These are phyloP conservation scores for Ganoderma meredithae DNA, from an alignment of 1,284 basidiomycete species.

Conservation along the genomic window DNA sequence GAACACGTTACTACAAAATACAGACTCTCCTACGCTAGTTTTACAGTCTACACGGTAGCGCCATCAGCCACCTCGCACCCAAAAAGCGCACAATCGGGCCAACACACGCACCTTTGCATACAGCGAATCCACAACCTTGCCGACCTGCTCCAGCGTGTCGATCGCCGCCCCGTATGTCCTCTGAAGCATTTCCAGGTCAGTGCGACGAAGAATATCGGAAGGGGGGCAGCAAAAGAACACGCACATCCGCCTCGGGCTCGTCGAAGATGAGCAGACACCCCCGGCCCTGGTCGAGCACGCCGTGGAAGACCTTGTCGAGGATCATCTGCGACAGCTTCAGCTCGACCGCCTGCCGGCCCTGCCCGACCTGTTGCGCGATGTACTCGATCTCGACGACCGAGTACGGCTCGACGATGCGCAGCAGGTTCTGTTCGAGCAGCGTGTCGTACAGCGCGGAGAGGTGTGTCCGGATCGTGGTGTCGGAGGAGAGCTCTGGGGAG, in stretches of 20 bases:
- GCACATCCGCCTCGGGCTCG: constrained; percentile 81
- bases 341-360: constrained; percentile 93
- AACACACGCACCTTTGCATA: constrained; percentile 58
- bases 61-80: neutral
- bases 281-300: constrained; percentile 94
- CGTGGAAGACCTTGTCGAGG: constrained; percentile 92
- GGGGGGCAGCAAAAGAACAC: constrained; percentile 36
- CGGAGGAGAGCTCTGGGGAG: constrained; percentile 93
- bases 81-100: no score
- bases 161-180: constrained; percentile 89
- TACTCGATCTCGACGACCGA: constrained; percentile 91
- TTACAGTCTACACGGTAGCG: constrained; percentile 15
- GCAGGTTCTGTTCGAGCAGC: constrained; percentile 91
- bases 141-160: constrained; percentile 88
- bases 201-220: neutral
- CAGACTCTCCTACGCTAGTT: constrained; percentile 14
- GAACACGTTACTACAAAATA: neutral
- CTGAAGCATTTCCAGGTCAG: constrained; percentile 46
- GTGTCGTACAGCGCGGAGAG: constrained; percentile 95
- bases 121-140: constrained; percentile 90
- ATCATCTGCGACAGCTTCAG: constrained; percentile 99
- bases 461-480: constrained; percentile 94
- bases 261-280: constrained; percentile 94
- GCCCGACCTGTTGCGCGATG: constrained; percentile 89
- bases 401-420: constrained; percentile 83